These are phyloP conservation scores for Eucalyptus globulus DNA, from an alignment of 345 rosid species.

Conservation along the genomic window DNA sequence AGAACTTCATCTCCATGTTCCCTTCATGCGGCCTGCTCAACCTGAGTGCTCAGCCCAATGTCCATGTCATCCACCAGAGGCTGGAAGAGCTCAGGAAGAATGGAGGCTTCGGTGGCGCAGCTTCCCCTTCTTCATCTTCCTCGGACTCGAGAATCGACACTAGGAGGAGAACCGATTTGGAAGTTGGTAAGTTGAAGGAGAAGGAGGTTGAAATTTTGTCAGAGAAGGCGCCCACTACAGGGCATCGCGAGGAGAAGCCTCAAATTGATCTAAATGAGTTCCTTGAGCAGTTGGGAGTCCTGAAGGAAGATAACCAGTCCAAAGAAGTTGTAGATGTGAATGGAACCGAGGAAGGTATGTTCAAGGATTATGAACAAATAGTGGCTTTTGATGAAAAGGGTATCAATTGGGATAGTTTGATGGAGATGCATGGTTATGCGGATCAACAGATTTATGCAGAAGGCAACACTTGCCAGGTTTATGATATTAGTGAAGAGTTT, in stretches of 20 bases:
- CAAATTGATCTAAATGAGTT: constrained; percentile 92
- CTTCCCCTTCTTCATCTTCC: constrained; percentile 32
- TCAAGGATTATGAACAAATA: constrained; percentile 22
- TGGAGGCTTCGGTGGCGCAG: constrained; percentile 7
- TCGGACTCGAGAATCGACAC: constrained; percentile 16
- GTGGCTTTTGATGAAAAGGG: constrained; percentile 21
- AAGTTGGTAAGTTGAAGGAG: constrained; percentile 4
- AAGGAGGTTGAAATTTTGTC: constrained; percentile 13
- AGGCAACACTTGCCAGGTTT: constrained; percentile 22
- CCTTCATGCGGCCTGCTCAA: constrained; percentile 79
- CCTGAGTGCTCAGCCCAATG: constrained; percentile 78
- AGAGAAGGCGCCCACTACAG: constrained; percentile 1
- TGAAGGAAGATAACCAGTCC: constrained; percentile 25
- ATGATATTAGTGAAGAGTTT: constrained; percentile 41
- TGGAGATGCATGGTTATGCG: constrained; percentile 41
- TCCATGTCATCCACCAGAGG: constrained; percentile 77
- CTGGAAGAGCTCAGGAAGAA: constrained; percentile 71
- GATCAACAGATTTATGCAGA: constrained; percentile 18
- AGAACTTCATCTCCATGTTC: constrained; percentile 76
- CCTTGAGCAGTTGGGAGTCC: constrained; percentile 79
- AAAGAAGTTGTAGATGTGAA: constrained; percentile 2
- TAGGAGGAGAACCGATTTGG: background rate
- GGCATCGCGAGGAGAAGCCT: constrained; percentile 34
- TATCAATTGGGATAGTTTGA: constrained; percentile 64
- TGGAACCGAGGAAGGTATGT: constrained; percentile 10